Conservation (phyloP, 2,329 filamentous ascomycete genomes). For the Periconia sp. region DNA sequence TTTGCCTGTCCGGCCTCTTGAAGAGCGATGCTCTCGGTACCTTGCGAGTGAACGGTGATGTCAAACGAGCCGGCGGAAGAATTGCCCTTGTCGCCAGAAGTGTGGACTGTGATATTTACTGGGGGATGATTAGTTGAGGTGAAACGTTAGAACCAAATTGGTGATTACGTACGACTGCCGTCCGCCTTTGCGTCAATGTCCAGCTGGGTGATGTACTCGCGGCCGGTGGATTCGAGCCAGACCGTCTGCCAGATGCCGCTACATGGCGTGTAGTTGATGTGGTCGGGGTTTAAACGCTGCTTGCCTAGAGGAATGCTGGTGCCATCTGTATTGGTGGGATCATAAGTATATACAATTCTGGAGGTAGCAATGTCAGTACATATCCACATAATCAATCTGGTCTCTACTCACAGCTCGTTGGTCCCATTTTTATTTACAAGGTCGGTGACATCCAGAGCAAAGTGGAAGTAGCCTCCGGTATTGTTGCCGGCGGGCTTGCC, state of each 20-base stretch:
- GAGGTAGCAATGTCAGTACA: background rate
- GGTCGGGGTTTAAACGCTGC: slow-evolving; percentile 58
- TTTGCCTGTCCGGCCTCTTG: slow-evolving; percentile 52
- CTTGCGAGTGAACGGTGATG: slow-evolving; percentile 41
- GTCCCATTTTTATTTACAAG: slow-evolving; percentile 43
- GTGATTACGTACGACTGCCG: slow-evolving; percentile 26
- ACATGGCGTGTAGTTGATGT: slow-evolving; percentile 73
- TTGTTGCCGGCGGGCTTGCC: slow-evolving; percentile 55
- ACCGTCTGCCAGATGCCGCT: slow-evolving; percentile 76
- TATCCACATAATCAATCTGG: too few species aligned
- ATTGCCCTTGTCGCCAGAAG: slow-evolving; percentile 37
- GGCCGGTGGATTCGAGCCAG: slow-evolving; percentile 67
- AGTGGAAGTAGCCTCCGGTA: slow-evolving; percentile 64
- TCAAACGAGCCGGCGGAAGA: slow-evolving; percentile 10
- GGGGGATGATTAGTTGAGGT: slow-evolving; percentile 12
- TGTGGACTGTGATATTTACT: slow-evolving; percentile 62
- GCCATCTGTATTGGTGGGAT: slow-evolving; percentile 62
- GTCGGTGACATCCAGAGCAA: slow-evolving; percentile 61
- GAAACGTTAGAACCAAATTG: background rate
- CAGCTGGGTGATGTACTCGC: slow-evolving; percentile 59
- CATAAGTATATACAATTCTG: slow-evolving; percentile 66
- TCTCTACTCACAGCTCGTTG: slow-evolving; percentile 56
- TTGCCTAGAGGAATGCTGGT: slow-evolving; percentile 68
- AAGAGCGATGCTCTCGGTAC: slow-evolving; percentile 45
- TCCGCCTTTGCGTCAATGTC: slow-evolving; percentile 56